phyloP scores from a whole-genome alignment of 345 rosid genomes.

The Leavenworthia alabamica region DNA sequence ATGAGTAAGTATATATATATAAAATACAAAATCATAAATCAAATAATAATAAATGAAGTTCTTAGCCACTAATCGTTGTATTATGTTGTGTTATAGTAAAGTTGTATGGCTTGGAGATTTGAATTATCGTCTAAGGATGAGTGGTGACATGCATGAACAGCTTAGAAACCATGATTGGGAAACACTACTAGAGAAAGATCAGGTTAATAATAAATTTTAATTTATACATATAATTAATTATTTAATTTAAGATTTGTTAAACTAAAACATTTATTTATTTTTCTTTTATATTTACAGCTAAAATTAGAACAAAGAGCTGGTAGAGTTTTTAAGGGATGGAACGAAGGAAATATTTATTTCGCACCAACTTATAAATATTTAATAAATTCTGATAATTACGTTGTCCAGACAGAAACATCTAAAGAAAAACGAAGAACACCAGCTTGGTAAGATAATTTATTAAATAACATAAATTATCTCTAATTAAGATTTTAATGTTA shows the following conservation, averaged over 20 bases:
- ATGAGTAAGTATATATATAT: conserved; percentile 59
- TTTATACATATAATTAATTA: background rate
- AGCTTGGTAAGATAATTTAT: conserved; percentile 82
- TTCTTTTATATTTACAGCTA: conserved; percentile 42
- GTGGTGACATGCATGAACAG: conserved; percentile 43
- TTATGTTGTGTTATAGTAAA: conserved; percentile 40
- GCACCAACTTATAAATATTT: conserved; percentile 93
- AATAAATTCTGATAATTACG: conserved; percentile 62
- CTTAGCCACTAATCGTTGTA: background rate
- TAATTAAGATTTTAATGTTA: no score
- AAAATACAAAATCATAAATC: background rate
- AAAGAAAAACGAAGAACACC: conserved; percentile 74
- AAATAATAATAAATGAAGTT: background rate
- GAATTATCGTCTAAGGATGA: conserved; percentile 73
- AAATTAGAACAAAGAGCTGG: conserved; percentile 69
- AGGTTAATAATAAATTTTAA: conserved; percentile 33
- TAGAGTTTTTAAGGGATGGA: conserved; percentile 77
- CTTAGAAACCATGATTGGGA: conserved; percentile 65
- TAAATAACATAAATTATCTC: no score
- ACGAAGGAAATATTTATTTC: conserved; percentile 73
- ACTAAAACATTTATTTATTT: conserved; percentile 13
- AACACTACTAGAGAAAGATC: conserved; percentile 79
- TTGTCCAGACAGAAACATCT: conserved; percentile 44
- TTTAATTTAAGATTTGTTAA: background rate
- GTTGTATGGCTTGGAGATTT: conserved; percentile 96